Evolutionary conservation across 805 yeast species (phyloP).

Genomic region (Metschnikowia cubensis): DNA sequence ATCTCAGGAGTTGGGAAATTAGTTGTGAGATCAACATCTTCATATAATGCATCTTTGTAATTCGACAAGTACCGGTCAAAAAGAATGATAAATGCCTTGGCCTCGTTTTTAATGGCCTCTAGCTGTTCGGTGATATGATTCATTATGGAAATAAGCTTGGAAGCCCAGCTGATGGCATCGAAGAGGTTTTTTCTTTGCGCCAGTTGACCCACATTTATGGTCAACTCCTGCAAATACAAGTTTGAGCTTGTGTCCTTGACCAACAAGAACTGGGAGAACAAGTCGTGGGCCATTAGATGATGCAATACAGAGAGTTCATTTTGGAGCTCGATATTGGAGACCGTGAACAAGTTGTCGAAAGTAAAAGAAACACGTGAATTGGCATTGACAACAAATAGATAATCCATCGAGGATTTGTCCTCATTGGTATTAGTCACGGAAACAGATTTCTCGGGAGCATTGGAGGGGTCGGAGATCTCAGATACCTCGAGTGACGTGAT

Average conservation of each 20-base stretch:
- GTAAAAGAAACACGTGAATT: conserved; percentile 23
- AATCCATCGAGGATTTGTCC: conserved; percentile 18
- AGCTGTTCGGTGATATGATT: conserved; percentile 24
- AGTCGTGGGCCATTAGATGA: conserved; percentile 21
- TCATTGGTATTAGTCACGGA: conserved; percentile 13
- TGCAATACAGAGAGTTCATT: conserved; percentile 11
- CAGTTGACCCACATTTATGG: conserved; percentile 8
- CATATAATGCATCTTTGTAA: conserved; percentile 25
- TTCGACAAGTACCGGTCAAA: conserved; percentile 34
- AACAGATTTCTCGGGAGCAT: conserved; percentile 6
- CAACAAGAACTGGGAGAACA: conserved; percentile 28
- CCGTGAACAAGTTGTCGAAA: conserved; percentile 30
- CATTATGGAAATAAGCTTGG: conserved; percentile 25
- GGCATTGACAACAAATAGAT: conserved; percentile 24
- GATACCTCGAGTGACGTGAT: conserved; percentile 1
- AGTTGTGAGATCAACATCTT: conserved; percentile 23
- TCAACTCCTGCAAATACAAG: conserved; percentile 16
- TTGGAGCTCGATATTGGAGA: conserved; percentile 24
- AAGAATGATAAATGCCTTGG: conserved; percentile 22
- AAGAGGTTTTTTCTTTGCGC: conserved; percentile 16
- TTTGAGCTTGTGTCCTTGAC: conserved; percentile 10
- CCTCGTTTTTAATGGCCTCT: conserved; percentile 17
- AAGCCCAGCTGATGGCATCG: conserved; percentile 21
- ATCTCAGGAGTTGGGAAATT: conserved; percentile 21
- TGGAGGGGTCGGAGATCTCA: conserved; percentile 9